Conservation (phyloP, 148 eudicot species). For the Spergularia bocconei region DNA sequence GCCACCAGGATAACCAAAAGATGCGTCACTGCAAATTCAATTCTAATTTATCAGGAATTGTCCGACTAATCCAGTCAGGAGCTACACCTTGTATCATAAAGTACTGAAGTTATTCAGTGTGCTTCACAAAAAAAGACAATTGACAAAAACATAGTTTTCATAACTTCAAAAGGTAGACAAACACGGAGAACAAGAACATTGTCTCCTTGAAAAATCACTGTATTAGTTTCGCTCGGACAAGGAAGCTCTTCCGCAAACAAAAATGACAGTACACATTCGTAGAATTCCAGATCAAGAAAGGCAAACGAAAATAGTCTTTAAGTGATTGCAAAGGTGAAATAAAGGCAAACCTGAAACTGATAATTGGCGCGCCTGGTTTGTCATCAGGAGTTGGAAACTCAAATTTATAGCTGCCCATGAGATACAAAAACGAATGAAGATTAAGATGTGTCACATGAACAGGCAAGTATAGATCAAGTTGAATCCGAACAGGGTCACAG, state of each 20-base stretch:
- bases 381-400: conserved; percentile 99
- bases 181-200: conserved; percentile 8
- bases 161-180: not conserved
- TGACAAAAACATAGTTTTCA: not conserved
- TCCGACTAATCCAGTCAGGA: not conserved
- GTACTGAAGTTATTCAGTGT: not conserved
- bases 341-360: conserved; percentile 84
- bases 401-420: conserved; percentile 82
- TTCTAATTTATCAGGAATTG: conserved; percentile 8
- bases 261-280: not conserved
- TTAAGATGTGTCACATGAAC: not conserved
- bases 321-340: conserved; percentile 6
- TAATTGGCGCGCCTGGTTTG: conserved; percentile 94
- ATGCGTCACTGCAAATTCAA: conserved; percentile 83
- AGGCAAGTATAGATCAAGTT: conserved; percentile 12
- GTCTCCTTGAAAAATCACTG: not conserved
- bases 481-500: not conserved
- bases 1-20: conserved; percentile 97
- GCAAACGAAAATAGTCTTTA: not conserved
- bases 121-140: conserved; percentile 3
- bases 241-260: conserved; percentile 1
- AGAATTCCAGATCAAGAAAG: not conserved
- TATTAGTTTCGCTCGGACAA: not conserved
- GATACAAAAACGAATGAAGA: conserved; percentile 19
- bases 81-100: not conserved